Conservation (phyloP, 1,284 basidiomycete species). For the Moesziomyces sp. region DNA sequence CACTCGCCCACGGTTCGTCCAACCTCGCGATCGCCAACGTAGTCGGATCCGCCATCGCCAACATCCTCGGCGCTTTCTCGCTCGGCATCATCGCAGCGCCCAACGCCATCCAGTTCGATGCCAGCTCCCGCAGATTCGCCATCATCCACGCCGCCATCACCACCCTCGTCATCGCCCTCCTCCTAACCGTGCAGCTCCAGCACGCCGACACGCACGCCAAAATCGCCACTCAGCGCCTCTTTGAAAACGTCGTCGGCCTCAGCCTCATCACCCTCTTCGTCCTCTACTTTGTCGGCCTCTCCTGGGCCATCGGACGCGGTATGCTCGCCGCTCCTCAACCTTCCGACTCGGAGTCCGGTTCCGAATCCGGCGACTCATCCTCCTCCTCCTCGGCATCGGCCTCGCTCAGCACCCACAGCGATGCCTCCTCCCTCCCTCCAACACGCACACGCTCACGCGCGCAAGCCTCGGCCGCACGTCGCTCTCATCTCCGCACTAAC, state of each 20-base stretch:
- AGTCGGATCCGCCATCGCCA: slow-evolving; percentile 59
- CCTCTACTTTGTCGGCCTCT: slow-evolving; percentile 41
- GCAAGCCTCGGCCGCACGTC: slow-evolving; percentile 18
- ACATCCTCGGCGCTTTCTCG: slow-evolving; percentile 53
- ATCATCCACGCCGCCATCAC: slow-evolving; percentile 41
- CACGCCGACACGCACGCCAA: slow-evolving; percentile 31
- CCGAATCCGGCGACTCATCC: slow-evolving; percentile 3
- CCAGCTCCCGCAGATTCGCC: slow-evolving; percentile 34
- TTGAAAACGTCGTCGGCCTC: slow-evolving; percentile 45
- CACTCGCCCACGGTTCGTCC: slow-evolving; percentile 34
- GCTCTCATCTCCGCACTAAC: slow-evolving; percentile 26
- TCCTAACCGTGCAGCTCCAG: slow-evolving; percentile 32
- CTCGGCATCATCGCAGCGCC: slow-evolving; percentile 38
- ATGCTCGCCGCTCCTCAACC: slow-evolving; percentile 36
- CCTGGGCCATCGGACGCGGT: slow-evolving; percentile 43
- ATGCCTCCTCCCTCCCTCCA: slow-evolving; percentile 26
- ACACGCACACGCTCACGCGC: slow-evolving; percentile 10
- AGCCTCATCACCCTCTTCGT: slow-evolving; percentile 33
- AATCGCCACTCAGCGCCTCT: slow-evolving; percentile 23
- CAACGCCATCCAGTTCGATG: slow-evolving; percentile 27
- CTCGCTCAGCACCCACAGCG: slow-evolving; percentile 36
- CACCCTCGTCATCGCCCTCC: slow-evolving; percentile 28
- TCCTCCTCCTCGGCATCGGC: slow-evolving; percentile 2
- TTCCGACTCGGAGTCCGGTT: slow-evolving; percentile 29
- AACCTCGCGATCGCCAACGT: slow-evolving; percentile 56